These are phyloP conservation scores for Dipodascus albidus DNA, from an alignment of 805 yeast genomes.

Conservation along the genomic window DNA sequence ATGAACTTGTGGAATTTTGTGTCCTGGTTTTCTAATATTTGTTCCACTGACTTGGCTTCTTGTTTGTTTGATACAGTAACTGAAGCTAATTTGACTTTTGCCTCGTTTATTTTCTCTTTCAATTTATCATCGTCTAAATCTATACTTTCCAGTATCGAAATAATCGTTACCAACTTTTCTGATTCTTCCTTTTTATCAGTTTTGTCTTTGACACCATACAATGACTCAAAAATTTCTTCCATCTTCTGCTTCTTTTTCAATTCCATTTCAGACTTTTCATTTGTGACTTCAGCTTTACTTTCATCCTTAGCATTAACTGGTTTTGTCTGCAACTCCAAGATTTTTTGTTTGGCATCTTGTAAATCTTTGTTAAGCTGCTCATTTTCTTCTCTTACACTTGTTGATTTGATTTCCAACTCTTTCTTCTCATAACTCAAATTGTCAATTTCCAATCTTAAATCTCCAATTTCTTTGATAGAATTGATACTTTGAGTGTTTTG, in stretches of 20 bases:
- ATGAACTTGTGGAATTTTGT: not conserved
- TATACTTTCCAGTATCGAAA: not conserved
- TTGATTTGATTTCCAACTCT: constrained; percentile 13
- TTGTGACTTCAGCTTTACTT: constrained; percentile 9
- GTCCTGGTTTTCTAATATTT: not conserved
- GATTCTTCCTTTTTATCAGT: not conserved
- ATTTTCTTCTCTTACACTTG: constrained; percentile 13
- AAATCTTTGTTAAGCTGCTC: constrained; percentile 8
- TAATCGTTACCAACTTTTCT: not conserved
- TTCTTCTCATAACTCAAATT: constrained; percentile 14
- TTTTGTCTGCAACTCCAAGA: constrained; percentile 4
- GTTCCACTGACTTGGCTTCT: not conserved
- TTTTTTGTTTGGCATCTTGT: constrained; percentile 9
- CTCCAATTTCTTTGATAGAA: constrained; percentile 4
- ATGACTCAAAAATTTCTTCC: not conserved
- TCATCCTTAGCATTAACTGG: constrained; percentile 4
- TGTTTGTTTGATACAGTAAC: not conserved
- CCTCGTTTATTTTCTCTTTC: not conserved
- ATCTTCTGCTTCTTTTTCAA: constrained; percentile 1
- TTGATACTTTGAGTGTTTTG: constrained; percentile 1
- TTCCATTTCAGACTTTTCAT: constrained; percentile 7
- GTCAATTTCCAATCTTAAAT: constrained; percentile 13
- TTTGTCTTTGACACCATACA: not conserved
- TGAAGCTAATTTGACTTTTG: not conserved
- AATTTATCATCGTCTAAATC: not conserved